Conservation (phyloP, 2,329 filamentous ascomycete genomes). For the Chaetomiaceae sp. region DNA sequence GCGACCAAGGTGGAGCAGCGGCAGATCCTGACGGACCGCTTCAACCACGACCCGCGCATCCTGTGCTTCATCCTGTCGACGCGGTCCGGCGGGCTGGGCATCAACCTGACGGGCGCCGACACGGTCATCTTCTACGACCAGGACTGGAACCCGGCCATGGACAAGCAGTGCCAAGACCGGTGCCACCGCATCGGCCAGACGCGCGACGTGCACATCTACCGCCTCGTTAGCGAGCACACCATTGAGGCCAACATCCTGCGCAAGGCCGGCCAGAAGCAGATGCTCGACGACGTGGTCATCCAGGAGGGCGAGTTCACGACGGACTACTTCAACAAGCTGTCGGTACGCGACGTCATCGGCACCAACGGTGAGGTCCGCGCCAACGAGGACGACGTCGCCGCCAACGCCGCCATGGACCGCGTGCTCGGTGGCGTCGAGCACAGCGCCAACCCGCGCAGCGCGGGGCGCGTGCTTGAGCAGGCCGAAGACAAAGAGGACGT, state of each 20-base stretch:
- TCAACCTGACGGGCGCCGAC: conserved; percentile 94
- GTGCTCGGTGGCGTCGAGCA: conserved; percentile 67
- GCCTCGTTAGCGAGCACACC: conserved; percentile 84
- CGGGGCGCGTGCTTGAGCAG: conserved; percentile 71
- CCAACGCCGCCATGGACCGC: conserved; percentile 77
- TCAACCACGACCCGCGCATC: conserved; percentile 91
- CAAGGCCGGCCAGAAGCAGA: conserved; percentile 94
- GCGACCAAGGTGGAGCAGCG: conserved; percentile 93
- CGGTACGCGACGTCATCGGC: conserved; percentile 62
- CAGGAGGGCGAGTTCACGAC: conserved; percentile 98
- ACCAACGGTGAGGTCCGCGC: conserved; percentile 38
- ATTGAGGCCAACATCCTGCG: conserved; percentile 97
- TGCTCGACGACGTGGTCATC: conserved; percentile 96
- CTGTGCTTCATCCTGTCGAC: conserved; percentile 94
- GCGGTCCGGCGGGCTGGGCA: conserved; percentile 86
- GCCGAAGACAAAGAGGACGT: conserved; percentile 93
- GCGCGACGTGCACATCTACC: conserved; percentile 95
- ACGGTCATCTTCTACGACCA: conserved; percentile 99
- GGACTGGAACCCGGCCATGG: conserved; percentile 99
- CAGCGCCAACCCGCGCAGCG: conserved; percentile 48
- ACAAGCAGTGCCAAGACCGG: conserved; percentile 97
- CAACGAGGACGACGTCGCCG: conserved; percentile 62
- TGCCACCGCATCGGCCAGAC: conserved; percentile 97
- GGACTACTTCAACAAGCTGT: conserved; percentile 82
- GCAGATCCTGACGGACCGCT: conserved; percentile 90